Conservation (phyloP, 805 yeast genomes). For the Saturnispora sanitii region DNA sequence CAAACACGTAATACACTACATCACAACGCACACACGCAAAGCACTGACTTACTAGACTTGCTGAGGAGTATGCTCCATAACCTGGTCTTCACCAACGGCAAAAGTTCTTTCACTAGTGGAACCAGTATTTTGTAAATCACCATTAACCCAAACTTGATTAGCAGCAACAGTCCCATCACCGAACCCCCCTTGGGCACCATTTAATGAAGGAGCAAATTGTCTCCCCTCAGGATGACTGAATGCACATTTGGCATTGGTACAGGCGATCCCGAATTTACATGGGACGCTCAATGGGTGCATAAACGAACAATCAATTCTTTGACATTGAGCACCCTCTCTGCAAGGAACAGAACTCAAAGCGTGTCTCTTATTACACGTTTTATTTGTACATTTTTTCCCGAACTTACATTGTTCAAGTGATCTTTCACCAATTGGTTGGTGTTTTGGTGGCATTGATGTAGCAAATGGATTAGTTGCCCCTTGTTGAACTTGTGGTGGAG, state of each 20-base stretch:
- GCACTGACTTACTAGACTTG: slow-evolving; percentile 19
- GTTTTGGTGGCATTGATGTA: no score
- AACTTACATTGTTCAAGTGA: slow-evolving; percentile 77
- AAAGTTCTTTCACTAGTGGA: slow-evolving; percentile 54
- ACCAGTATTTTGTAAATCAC: slow-evolving; percentile 14
- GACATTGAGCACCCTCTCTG: slow-evolving; percentile 73
- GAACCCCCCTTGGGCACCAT: slow-evolving; percentile 11
- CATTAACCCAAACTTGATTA: slow-evolving; percentile 27
- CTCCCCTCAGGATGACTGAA: slow-evolving; percentile 81
- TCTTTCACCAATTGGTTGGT: slow-evolving; percentile 28
- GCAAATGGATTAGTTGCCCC: no score
- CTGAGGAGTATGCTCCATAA: slow-evolving; percentile 59
- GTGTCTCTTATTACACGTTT: slow-evolving; percentile 74
- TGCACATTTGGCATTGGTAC: slow-evolving; percentile 63
- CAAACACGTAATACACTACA: slow-evolving; percentile 1
- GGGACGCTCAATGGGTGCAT: slow-evolving; percentile 72
- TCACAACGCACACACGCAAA: neutral
- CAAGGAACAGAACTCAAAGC: slow-evolving; percentile 66
- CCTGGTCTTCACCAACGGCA: slow-evolving; percentile 69
- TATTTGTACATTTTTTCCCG: slow-evolving; percentile 66
- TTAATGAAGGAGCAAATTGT: slow-evolving; percentile 20
- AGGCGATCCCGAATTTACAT: slow-evolving; percentile 71
- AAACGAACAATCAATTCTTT: slow-evolving; percentile 71
- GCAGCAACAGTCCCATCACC: slow-evolving; percentile 10
- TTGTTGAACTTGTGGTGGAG: slow-evolving; percentile 8